Percentiles rank a stretch among this genome's conserved stretches.
These are phyloP conservation scores for Mucor circinelloides DNA, from an alignment of 371 early-diverging fungal species.

Conservation along the genomic window DNA sequence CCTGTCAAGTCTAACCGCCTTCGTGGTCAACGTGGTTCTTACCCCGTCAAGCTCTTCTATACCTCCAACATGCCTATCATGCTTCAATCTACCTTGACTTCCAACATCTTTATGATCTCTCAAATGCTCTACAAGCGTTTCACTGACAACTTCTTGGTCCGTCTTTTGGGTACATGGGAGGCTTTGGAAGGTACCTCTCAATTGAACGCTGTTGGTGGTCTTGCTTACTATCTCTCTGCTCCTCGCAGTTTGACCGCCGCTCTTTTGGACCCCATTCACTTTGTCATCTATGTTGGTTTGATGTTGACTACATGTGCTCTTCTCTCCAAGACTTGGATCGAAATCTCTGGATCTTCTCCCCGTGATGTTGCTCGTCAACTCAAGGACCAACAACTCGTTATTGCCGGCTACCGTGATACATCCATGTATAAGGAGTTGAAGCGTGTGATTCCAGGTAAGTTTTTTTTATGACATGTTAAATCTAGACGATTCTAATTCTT, in stretches of 20 bases:
- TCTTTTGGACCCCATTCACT: conserved; percentile 94
- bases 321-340: conserved; percentile 99
- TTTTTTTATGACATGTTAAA: not conserved
- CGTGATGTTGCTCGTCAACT: conserved; percentile 98
- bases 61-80: conserved; percentile 99
- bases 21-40: conserved; percentile 98
- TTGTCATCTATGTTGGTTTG: conserved; percentile 90
- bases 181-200: conserved; percentile 90
- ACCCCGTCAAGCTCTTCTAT: conserved; percentile 99
- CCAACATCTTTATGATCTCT: conserved; percentile 97
- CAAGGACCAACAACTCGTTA: conserved; percentile 97
- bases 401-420: conserved; percentile 96
- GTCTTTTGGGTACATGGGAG: conserved; percentile 98
- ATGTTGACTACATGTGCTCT: conserved; percentile 97
- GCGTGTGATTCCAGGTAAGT: conserved; percentile 88
- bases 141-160: conserved; percentile 95
- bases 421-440: conserved; percentile 99
- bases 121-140: conserved; percentile 98
- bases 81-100: conserved; percentile 98
- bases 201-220: conserved; percentile 92
- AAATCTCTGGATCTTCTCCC: conserved; percentile 96
- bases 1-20: conserved; percentile 97
- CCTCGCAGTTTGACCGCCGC: conserved; percentile 90
- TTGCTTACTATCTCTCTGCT: conserved; percentile 99
- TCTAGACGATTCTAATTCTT: not conserved